Evolutionary conservation across 2,329 filamentous ascomycete species (phyloP), one percentile per base, ranked within the genome.

Genomic region (Leptographium procerum): DNA sequence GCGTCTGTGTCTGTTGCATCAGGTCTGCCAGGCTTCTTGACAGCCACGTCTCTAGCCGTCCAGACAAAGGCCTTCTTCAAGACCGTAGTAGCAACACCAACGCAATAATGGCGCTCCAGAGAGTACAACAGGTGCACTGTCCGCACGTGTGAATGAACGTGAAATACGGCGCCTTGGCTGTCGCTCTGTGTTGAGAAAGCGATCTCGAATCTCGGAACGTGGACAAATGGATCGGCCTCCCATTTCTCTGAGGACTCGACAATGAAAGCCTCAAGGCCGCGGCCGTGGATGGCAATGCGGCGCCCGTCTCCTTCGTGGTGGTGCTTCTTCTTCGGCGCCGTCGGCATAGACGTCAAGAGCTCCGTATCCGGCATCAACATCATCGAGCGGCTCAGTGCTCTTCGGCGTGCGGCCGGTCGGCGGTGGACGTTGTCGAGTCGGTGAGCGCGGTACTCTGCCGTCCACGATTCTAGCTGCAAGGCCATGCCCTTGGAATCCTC

Each of bases 21-120:
- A 22, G 45, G 22, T 14, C 11, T 4, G 1, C 26, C 4, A 1
- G n/a, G 62, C 26, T 56, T 52, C 19, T 59, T 55, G 4, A 31
- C 16, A 9, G 68, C 28, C 56, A 68, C 60, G 60, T 80, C 77
- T 29, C 70, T 72, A 43, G 73, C 72, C 1, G 80, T 78, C 59
- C 73, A 77, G 69, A 82, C 71, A 62, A 91, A 88, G 0, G 87
- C 86, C 66, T 84, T 84, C 57, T 80, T 79, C 28, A 99, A 70
- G 3, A 95, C 89, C 68, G 85, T 85, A 28, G 81, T 75, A 10
- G 92, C 94, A 60, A 97, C 84, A 1, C 90, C 88, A 29, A 95
- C 79, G 0, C 91, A 87, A 68, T 96, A 99, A 68, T 96, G 91
- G 4, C 91, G 86, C 69, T 95, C 96, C 0, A 99, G 80, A 0